Evolutionary conservation across 805 yeast species (phyloP), one percentile per base, ranked within the genome.

Genomic region (Wickerhamiella cacticola): DNA sequence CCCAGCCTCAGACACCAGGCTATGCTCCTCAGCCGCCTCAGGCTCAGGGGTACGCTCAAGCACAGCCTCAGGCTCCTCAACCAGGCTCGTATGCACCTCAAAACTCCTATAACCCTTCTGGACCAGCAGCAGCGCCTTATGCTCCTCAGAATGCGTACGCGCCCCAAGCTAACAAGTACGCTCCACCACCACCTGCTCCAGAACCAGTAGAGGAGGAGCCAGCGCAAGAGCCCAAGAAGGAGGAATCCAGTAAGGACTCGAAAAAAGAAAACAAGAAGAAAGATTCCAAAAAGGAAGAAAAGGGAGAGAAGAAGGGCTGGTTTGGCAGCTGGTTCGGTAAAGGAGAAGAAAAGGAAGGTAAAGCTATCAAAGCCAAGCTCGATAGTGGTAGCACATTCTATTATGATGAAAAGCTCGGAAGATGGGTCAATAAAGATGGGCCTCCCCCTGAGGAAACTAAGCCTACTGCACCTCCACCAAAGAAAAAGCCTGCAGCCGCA

Each of bases 391-490:
- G 72, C 59, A 68, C 75, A 15, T 81, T 92, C 60, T 74, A 76
- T 58, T 92, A 78, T 62, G 95, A 88, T 65, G 89, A 84, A 56
- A 77, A 82, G 50, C 72, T 82, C 59, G 79, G 81, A 61, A 74
- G 95, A 58, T 92, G 96, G 96, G 76, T 92, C 46, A 80, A 85
- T 75, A 3, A 74, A 79, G 22, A 69, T 74, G 44, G 92, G 76
- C 59, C 59, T 13, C 46, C 57, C 10, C 65, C 66, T 5, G 54
- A 51, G 41, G 63, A 59, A 19, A 55, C 52, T 19, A 71, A 45
- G 69, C 40, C 67, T 42, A 64, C 69, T 5, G 63, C 75, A 1
- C 89, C 95, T 3, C 92, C 94, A 3, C 76, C 80, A 1, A 79
- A 57, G 55, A 72, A 72, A 57, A 68, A 60, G 52, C 55, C 59